phyloP scores from a whole-genome alignment of 176 grass and related monocot species.

The Carex parvula region DNA sequence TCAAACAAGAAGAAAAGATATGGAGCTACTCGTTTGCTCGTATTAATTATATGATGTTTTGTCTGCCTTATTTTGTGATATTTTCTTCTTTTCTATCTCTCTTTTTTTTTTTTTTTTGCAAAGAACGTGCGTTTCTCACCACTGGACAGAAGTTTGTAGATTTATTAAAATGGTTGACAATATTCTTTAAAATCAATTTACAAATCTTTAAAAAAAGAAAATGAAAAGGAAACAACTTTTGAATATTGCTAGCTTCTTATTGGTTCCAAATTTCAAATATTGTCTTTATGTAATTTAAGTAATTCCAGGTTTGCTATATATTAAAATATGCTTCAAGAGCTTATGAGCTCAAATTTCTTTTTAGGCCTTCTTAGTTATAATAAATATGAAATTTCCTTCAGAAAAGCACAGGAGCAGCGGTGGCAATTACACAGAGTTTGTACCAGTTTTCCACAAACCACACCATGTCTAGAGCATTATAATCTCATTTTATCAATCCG shows the following conservation, averaged over 20 bases:
- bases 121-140: neutral
- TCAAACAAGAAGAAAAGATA: neutral
- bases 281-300: neutral
- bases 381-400: neutral
- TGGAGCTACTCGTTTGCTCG: neutral
- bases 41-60: slow-evolving; percentile 11
- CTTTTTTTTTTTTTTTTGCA: neutral
- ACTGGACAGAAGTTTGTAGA: neutral
- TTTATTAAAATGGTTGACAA: neutral
- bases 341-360: neutral
- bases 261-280: neutral
- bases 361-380: neutral
- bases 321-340: neutral
- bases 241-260: neutral
- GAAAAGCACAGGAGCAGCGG: neutral
- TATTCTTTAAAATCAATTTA: neutral
- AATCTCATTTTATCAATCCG: neutral
- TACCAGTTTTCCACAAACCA: neutral
- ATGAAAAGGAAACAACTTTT: neutral
- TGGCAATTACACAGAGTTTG: neutral
- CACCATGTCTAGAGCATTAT: neutral
- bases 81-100: neutral
- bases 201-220: neutral
- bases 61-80: slow-evolving; percentile 10
- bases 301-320: neutral